Evolutionary conservation across 2,329 filamentous ascomycete genomes (phyloP), one percentile per base, ranked within the genome.

Genomic region (Thyridium curvatum): DNA sequence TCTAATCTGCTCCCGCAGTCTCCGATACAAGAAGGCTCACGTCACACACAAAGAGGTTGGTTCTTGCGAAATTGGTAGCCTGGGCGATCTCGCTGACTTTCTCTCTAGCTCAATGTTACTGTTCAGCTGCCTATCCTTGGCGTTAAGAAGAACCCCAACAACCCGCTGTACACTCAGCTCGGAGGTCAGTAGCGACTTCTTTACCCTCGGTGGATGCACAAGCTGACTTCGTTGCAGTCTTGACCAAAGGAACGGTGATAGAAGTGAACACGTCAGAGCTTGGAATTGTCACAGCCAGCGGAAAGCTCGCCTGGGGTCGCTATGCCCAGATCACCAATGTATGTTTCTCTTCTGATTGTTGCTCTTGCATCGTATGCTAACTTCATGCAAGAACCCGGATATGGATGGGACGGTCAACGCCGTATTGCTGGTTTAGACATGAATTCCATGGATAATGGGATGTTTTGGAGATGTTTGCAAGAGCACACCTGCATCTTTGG

Each of bases 241-340:
- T 12, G 40, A 43, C 30, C 45, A 17, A 14, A 7, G 14, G 17
- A 10, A 93, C 67, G 1, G 60, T 72, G 36, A 79, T 91, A 55
- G 91, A 97, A 65, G 89, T 97, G 53, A 95, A 98, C 58, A 89
- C 96, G 21, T 85, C 78, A 41, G 93, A 98, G 60, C 65, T 97
- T 46, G 93, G 93, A 46, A 70, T 97, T 45, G 88, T 94, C 13
- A 97, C 93, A 3, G 84, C 90, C 2, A 82, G 81, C 46, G 93
- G 93, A 46, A 96, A 96, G 68, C 87, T 95, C 8, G 87, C 91
- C 7, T 96, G 90, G 90, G 89, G 87, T 51, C 74, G 86, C 49
- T 93, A 82, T 66, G 86, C 85, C 8, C 84, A 89, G 62, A 72
- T 86, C 32, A 72, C 73, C 16, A 74, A 73, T 54, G 49, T 52